These are phyloP conservation scores for Vanrija sp. DNA, from an alignment of 1,284 basidiomycete species.

Conservation along the genomic window DNA sequence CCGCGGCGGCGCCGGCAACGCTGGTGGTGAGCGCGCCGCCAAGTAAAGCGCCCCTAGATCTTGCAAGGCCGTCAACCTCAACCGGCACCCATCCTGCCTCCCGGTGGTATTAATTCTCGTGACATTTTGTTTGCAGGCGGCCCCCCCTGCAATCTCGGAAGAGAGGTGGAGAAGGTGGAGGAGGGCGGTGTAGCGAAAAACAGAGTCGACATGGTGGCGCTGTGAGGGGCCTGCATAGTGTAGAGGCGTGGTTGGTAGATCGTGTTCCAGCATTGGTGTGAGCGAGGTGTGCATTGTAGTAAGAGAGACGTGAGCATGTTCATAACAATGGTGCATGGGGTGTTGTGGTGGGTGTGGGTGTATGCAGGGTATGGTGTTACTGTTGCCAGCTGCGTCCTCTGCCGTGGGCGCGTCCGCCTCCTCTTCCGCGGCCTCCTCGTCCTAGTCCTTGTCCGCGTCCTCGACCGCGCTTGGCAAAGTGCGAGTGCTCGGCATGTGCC, in stretches of 20 bases:
- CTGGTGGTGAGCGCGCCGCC: constrained; percentile 7
- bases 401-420: neutral
- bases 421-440: neutral
- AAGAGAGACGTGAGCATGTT: constrained; percentile 13
- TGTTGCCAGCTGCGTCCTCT: neutral
- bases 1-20: constrained; percentile 13
- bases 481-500: too few relatives aligned
- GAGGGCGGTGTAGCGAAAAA: neutral
- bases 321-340: neutral
- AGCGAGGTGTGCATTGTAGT: constrained; percentile 18
- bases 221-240: neutral
- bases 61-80: neutral
- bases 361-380: neutral
- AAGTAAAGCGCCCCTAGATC: constrained; percentile 7
- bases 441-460: neutral
- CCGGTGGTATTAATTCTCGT: neutral
- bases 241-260: neutral
- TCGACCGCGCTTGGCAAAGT: neutral
- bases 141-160: neutral
- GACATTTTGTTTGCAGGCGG: neutral
- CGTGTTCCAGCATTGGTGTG: constrained; percentile 2
- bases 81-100: neutral
- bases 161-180: neutral
- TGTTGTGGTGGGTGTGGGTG: neutral
- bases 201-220: neutral